Evolutionary conservation across 75 land plant species (phyloP).

Genomic region (Pinus tabuliformis): DNA sequence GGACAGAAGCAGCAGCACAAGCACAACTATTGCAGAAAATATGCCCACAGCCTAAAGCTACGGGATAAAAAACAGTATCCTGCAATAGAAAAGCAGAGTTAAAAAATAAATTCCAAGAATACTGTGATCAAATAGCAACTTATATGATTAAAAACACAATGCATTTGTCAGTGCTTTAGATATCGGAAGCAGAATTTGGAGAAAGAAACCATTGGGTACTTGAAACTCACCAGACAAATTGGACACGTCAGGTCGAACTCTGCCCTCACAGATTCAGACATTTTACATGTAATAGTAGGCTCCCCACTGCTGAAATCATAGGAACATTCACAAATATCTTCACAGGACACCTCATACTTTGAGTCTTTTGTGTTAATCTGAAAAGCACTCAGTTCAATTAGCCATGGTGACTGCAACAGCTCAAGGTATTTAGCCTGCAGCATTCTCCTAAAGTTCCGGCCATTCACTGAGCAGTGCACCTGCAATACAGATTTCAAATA

Average conservation of each 20-base stretch:
- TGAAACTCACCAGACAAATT: slow-evolving; percentile 65
- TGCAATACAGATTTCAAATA: slow-evolving; percentile 9
- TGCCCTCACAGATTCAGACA: slow-evolving; percentile 49
- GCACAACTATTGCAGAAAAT: slow-evolving; percentile 73
- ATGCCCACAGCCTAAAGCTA: slow-evolving; percentile 73
- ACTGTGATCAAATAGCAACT: neutral
- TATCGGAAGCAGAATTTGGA: neutral
- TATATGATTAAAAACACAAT: neutral
- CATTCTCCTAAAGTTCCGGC: slow-evolving; percentile 51
- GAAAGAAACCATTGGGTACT: neutral
- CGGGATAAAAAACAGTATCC: slow-evolving; percentile 55
- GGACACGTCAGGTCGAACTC: slow-evolving; percentile 74
- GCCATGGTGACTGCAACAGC: slow-evolving; percentile 83
- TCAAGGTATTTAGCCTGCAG: slow-evolving; percentile 63
- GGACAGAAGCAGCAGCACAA: slow-evolving; percentile 58
- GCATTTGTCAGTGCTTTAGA: neutral
- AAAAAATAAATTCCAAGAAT: neutral
- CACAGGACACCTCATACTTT: slow-evolving; percentile 15
- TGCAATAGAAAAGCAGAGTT: slow-evolving; percentile 6
- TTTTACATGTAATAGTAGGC: slow-evolving; percentile 45
- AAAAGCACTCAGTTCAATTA: slow-evolving; percentile 79
- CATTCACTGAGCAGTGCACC: slow-evolving; percentile 75
- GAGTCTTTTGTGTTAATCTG: slow-evolving; percentile 50
- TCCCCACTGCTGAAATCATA: slow-evolving; percentile 37
- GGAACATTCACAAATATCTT: slow-evolving; percentile 28